Base-by-base conservation (phyloP, 192 early-diverging fungal genomes). In the Coemansia sp. region DNA sequence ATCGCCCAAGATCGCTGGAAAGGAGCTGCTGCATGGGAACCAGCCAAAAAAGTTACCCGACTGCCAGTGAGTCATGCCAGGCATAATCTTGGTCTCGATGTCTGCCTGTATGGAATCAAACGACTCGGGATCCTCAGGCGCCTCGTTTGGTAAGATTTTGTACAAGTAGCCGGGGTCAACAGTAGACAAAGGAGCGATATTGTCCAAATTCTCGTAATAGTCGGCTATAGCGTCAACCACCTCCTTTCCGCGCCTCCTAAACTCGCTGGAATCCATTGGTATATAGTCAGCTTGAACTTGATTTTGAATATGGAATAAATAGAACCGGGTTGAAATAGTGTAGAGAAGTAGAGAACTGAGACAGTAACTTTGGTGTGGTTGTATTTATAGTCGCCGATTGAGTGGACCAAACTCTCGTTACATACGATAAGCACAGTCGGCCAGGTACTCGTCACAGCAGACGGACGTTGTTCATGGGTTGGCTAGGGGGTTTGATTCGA, bases 51-150 rank as follows among this genome's bases (percentile, higher is more conserved):
- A 90, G 77, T 88, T 87, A 0, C 74, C 77, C 11, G 85, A 86
- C 77, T 90, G 88, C 89, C 89, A 90, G 74, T 89, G 88, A 1
- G 88, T 89, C 16, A 90, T 81, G 3, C 89, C 88, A 2, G 88
- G 89, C 60, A 89, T 79, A 54, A 90, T 90, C 64, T 86, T 87
- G 9, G 59, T 57, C 48, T 85, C 59, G 31, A 91, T 74, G 45
- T 91, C 78, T 3, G 48, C 53, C 24, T 72, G 59, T n/a, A 88
- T 78, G 6, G 21, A 40, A n/a, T 87, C 79, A 34, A 81, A 82
- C 9, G 72, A 66, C 41, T 84, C 81, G 10, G 82, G 82, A 2
- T 64, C 46, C 62, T 90, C 85, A 0, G 89, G 88, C 6, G 86
- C 84, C 50, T 90, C 75, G 29, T 70, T 56, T 0, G 89, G 89